A percentile compares a stretch with the other conserved stretches of the same genome.
Conservation (phyloP, 192 early-diverging fungal species). For the Lunasporangiospora selenospora region DNA sequence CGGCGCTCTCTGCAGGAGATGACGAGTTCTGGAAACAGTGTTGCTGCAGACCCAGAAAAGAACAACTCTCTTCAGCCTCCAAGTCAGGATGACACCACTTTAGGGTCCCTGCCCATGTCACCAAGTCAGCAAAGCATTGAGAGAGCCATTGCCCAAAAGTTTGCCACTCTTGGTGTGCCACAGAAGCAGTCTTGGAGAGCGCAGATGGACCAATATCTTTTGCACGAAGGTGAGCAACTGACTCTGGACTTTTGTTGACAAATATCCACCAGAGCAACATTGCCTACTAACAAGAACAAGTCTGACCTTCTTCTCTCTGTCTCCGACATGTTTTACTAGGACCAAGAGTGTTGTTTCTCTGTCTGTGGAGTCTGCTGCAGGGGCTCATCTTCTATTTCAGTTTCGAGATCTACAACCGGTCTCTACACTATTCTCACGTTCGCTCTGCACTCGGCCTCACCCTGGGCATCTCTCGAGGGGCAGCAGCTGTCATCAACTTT, state of each 20-base stretch:
- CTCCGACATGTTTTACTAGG: conserved; percentile 1
- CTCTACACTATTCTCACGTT: conserved; percentile 52
- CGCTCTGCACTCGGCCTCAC: conserved; percentile 54
- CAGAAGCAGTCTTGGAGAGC: conserved; percentile 10
- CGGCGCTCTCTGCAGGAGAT: no score
- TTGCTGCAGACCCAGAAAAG: no score
- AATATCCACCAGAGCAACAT: no score
- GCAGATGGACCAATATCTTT: conserved; percentile 12
- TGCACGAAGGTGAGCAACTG: conserved; percentile 30
- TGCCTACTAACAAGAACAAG: no score
- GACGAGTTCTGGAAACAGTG: no score
- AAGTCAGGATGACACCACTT: no score
- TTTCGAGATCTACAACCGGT: conserved; percentile 61
- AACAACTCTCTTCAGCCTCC: no score
- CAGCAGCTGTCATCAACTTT: conserved; percentile 71
- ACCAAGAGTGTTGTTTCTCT: conserved; percentile 53
- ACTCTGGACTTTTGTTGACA: no score
- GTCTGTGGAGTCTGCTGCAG: conserved; percentile 63
- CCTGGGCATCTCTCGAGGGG: conserved; percentile 53
- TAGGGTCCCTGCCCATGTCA: conserved; percentile 22
- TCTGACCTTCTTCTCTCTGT: no score
- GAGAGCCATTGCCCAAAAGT: conserved; percentile 41
- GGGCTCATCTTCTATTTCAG: conserved; percentile 56
- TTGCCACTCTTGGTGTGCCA: conserved; percentile 28
- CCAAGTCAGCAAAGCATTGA: conserved; percentile 38